Evolutionary conservation across 2,329 filamentous ascomycete genomes (phyloP).

Genomic region (Scedosporium apiospermum): DNA sequence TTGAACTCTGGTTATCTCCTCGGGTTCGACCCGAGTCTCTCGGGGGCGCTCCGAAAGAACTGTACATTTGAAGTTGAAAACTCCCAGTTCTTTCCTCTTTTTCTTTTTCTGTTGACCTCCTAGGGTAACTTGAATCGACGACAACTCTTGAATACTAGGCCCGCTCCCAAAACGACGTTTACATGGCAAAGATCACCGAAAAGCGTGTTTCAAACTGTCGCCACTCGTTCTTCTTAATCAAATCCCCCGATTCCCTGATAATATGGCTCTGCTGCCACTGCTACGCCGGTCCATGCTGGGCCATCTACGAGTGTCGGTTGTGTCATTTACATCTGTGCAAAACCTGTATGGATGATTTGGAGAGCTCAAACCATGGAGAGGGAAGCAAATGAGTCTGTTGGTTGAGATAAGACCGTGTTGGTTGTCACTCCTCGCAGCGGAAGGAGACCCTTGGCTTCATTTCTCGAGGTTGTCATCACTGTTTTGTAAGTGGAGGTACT

Average conservation of each 20-base stretch:
- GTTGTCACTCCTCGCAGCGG: too few species aligned
- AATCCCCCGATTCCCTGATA: constrained; percentile 1
- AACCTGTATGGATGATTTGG: not conserved
- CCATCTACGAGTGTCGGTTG: constrained; percentile 4
- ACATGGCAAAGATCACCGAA: not conserved
- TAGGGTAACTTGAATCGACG: not conserved
- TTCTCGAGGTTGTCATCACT: too few species aligned
- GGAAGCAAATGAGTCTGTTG: too few species aligned
- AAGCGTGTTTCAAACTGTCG: not conserved
- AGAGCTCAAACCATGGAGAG: not conserved
- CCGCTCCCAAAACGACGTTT: not conserved
- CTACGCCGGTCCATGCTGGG: constrained; percentile 5
- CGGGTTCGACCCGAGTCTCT: too few species aligned
- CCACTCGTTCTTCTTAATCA: constrained; percentile 3
- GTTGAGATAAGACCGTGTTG: too few species aligned
- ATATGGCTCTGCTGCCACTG: not conserved
- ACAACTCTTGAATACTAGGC: not conserved
- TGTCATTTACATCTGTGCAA: not conserved
- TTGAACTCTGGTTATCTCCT: too few species aligned
- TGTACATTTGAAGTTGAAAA: not conserved
- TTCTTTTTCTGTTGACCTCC: not conserved
- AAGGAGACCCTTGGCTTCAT: too few species aligned
- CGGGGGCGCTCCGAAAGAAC: too few species aligned
- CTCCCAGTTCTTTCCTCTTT: not conserved
- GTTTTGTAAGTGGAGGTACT: too few species aligned